Base-by-base conservation (phyloP, 2,329 filamentous ascomycete species). In the Parastagonospora avenae region DNA sequence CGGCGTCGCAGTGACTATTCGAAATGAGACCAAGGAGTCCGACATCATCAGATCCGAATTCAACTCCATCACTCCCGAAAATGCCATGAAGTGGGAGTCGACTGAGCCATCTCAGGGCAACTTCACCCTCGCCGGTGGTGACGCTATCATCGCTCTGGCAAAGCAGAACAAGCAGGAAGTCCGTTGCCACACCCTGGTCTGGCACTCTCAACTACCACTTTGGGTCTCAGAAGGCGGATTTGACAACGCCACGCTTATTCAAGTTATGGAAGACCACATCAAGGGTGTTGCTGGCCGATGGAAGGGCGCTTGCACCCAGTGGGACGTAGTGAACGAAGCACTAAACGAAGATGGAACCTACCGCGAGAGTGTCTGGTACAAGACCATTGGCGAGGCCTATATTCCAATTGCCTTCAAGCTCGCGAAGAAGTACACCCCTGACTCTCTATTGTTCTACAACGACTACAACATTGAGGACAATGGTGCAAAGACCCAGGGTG, bases 401-500 rank as follows among this genome's bases (percentile, higher is more conserved):
- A 64, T 80, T 11, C 76, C 75, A 15, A 78, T 80, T 15, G 77
- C 77, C 0, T 80, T 78, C 54, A 59, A 67, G 11, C 66, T 70
- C 14, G 75, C 75, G 8, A 70, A 71, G 33, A 74, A 71, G 14
- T 72, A 77, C 38, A 52, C 76, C 14, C 70, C 70, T 4, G 54
- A 62, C 16, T 71, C 66, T 12, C 77, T 79, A 42, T 72, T 80
- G 28, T 86, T 81, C 67, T 83, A 83, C 74, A 85, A 85, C 64
- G 83, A 85, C 70, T 88, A 86, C 77, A 86, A 85, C 74, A 81
- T 86, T 51, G 85, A 87, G 70, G 77, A 73, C 15, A 76, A 78
- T 12, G 78, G 79, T 4, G 74, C 77, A 2, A 80, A 79, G 51
- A 61, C 68, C 33, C 63, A 52, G 37, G 73, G 70, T 28, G 73